phyloP scores from a whole-genome alignment of 345 rosid species.

The Eucalyptus coolabah region DNA sequence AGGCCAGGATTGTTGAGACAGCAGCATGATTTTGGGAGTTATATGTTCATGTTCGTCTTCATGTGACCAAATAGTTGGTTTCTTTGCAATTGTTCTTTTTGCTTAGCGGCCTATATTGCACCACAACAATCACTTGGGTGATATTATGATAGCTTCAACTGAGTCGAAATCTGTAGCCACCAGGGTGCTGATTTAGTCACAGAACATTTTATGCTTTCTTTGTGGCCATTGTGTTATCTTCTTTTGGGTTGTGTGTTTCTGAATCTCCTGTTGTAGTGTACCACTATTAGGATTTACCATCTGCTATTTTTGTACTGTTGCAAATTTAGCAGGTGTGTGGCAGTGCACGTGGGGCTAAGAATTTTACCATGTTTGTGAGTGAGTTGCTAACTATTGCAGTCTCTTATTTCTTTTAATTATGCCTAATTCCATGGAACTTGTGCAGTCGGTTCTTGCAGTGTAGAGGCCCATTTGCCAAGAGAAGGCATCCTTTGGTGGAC shows the following conservation, averaged over 20 bases:
- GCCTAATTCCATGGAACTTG: background rate
- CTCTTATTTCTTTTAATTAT: background rate
- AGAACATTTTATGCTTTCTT: background rate
- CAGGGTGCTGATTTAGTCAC: background rate
- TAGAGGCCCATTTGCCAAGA: conserved; percentile 89
- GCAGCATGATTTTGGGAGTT: background rate
- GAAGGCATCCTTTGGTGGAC: conserved; percentile 82
- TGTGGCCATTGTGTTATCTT: background rate
- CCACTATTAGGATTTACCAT: background rate
- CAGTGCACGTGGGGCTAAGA: background rate
- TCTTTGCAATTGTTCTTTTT: background rate
- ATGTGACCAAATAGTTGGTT: background rate
- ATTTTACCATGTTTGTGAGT: background rate
- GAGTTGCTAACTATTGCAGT: background rate
- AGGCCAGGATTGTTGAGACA: background rate
- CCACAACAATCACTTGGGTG: background rate
- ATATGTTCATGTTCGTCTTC: background rate
- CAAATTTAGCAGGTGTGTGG: background rate
- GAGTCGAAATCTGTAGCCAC: background rate
- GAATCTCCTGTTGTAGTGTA: background rate
- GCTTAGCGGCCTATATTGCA: background rate
- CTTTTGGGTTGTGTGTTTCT: background rate
- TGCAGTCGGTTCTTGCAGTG: conserved; percentile 87
- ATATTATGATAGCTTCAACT: background rate
- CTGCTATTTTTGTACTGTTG: background rate